phyloP scores from a whole-genome alignment of 1,139 yeast species.

The Geotrichum australiense region DNA sequence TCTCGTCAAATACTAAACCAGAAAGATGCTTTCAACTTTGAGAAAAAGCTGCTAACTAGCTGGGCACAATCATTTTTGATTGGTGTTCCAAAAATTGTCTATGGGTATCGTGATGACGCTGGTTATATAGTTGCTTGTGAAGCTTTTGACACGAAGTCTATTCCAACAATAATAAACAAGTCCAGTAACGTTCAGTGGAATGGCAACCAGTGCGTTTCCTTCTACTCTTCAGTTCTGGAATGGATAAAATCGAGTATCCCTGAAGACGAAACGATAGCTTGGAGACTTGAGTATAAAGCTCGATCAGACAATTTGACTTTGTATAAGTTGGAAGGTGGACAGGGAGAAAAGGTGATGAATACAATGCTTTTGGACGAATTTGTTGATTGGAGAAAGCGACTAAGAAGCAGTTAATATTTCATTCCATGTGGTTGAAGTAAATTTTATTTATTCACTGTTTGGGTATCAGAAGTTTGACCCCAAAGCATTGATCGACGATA shows the following conservation, averaged over 20 bases:
- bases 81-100: constrained; percentile 70
- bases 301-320: constrained; percentile 38
- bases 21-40: constrained; percentile 54
- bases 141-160: constrained; percentile 65
- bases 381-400: constrained; percentile 49
- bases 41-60: constrained; percentile 60
- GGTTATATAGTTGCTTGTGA: constrained; percentile 61
- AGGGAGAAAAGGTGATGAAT: constrained; percentile 29
- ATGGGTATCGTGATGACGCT: constrained; percentile 79
- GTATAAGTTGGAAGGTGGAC: constrained; percentile 33
- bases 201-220: constrained; percentile 72
- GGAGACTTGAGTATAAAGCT: constrained; percentile 40
- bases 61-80: constrained; percentile 94
- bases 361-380: constrained; percentile 49
- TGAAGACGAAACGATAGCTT: constrained; percentile 42
- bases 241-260: constrained; percentile 55
- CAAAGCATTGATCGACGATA: no score
- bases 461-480: no score
- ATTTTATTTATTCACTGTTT: no score
- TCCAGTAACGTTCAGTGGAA: constrained; percentile 39
- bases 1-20: constrained; percentile 48
- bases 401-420: no score
- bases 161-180: constrained; percentile 52
- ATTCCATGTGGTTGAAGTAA: no score
- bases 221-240: constrained; percentile 77